A percentile compares a stretch with the other conserved stretches of the same genome.
Evolutionary conservation across 1,139 yeast genomes (phyloP).

Genomic region (Hyphopichia buzzinii): DNA sequence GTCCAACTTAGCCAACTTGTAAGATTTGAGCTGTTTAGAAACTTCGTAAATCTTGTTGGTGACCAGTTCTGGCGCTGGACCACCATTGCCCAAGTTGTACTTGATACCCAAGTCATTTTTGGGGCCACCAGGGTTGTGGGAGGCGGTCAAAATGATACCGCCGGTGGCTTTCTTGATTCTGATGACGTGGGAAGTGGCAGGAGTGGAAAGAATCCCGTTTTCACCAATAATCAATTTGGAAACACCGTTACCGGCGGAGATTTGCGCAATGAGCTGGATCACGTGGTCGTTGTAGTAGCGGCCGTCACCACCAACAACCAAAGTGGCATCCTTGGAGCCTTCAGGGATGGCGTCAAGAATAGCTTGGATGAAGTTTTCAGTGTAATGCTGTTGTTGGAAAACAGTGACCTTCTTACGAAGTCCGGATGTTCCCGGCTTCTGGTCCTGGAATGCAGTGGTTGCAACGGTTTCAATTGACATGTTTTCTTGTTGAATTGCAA

Average conservation of each 20-base stretch:
- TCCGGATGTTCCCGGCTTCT: conserved; percentile 98
- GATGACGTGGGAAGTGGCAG: conserved; percentile 92
- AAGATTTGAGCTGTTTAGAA: conserved; percentile 57
- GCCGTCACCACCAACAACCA: conserved; percentile 97
- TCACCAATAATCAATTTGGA: conserved; percentile 82
- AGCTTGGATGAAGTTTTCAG: conserved; percentile 93
- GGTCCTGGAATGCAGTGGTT: conserved; percentile 84
- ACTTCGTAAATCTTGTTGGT: conserved; percentile 82
- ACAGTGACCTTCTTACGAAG: conserved; percentile 87
- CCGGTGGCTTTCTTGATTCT: conserved; percentile 82
- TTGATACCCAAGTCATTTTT: conserved; percentile 90
- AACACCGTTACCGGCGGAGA: conserved; percentile 91
- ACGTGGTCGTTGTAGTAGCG: conserved; percentile 84
- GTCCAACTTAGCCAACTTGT: conserved; percentile 59
- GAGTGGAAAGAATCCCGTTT: conserved; percentile 85
- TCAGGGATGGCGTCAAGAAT: conserved; percentile 86
- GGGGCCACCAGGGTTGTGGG: conserved; percentile 99
- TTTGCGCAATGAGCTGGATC: conserved; percentile 75
- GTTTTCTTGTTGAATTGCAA: too few relatives aligned
- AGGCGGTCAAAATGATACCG: conserved; percentile 93
- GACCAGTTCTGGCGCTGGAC: conserved; percentile 98
- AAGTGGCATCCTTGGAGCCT: conserved; percentile 68
- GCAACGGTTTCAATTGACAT: conserved; percentile 28
- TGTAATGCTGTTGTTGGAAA: conserved; percentile 77
- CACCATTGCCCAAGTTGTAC: conserved; percentile 93